Evolutionary conservation across 2,329 filamentous ascomycete genomes (phyloP).

Genomic region (Aureobasidium sp.): DNA sequence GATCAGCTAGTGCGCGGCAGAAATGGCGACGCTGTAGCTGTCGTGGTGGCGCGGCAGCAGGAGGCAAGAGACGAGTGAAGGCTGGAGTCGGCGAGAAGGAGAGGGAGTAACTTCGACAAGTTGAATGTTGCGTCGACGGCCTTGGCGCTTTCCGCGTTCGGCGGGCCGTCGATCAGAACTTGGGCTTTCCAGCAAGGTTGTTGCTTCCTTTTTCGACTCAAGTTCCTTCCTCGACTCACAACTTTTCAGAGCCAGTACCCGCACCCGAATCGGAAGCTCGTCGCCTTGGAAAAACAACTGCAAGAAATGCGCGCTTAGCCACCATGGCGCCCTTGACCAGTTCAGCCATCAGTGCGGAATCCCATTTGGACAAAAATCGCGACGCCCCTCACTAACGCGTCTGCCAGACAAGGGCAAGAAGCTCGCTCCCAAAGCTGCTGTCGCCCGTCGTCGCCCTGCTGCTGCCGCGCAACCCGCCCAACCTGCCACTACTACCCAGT

Average conservation of each 20-base stretch:
- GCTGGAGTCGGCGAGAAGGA: not conserved
- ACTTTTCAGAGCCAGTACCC: too few species aligned
- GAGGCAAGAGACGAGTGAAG: not conserved
- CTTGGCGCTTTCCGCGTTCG: not conserved
- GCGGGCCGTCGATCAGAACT: not conserved
- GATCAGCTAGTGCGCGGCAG: constrained; percentile 23
- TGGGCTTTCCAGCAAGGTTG: not conserved
- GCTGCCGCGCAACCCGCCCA: constrained; percentile 18
- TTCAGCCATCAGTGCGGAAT: constrained; percentile 45
- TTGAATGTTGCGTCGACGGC: not conserved
- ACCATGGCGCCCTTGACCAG: constrained; percentile 44
- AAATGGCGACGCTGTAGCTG: constrained; percentile 2
- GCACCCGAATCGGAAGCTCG: not conserved
- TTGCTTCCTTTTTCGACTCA: not conserved
- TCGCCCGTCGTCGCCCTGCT: constrained; percentile 35
- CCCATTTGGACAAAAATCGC: constrained; percentile 16
- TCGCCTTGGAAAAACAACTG: not conserved
- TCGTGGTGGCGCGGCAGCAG: constrained; percentile 2
- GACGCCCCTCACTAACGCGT: constrained; percentile 18
- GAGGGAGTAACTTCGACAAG: not conserved
- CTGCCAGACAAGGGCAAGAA: constrained; percentile 38
- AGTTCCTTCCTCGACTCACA: not conserved
- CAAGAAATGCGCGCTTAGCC: not conserved
- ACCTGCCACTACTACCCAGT: not conserved
- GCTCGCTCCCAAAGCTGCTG: constrained; percentile 42